Conservation (phyloP, 2,329 filamentous ascomycete genomes). For the Ophiostoma montium region DNA sequence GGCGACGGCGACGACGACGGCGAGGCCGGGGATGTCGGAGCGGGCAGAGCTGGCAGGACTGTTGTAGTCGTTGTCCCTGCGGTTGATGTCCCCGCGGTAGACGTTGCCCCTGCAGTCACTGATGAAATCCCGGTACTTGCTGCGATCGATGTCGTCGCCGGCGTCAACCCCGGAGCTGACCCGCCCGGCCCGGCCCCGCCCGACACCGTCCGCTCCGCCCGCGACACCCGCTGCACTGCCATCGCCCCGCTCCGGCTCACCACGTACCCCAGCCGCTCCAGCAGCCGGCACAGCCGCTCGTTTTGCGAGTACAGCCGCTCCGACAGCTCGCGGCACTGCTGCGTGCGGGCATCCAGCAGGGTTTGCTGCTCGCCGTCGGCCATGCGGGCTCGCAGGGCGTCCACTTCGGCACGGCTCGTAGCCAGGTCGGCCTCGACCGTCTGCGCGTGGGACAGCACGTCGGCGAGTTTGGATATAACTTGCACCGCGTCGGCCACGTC, state of each 20-base stretch:
- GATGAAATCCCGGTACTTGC: too few relatives aligned
- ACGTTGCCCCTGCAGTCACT: too few relatives aligned
- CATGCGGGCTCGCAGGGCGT: slow-evolving; percentile 54
- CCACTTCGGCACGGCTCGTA: slow-evolving; percentile 56
- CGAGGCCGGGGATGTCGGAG: slow-evolving; percentile 30
- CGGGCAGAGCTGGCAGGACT: too few relatives aligned
- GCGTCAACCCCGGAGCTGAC: too few relatives aligned
- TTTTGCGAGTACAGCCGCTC: slow-evolving; percentile 73
- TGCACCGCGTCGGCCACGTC: slow-evolving; percentile 48
- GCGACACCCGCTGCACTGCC: slow-evolving; percentile 57
- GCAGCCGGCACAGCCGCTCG: slow-evolving; percentile 64
- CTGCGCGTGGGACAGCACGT: slow-evolving; percentile 44
- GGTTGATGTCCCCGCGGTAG: too few relatives aligned
- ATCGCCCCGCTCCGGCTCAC: slow-evolving; percentile 57
- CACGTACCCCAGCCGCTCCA: slow-evolving; percentile 78
- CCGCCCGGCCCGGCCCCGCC: background rate
- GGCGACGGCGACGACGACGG: slow-evolving; percentile 49
- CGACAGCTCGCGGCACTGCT: slow-evolving; percentile 68
- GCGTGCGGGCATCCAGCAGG: slow-evolving; percentile 55
- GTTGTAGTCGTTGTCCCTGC: too few relatives aligned
- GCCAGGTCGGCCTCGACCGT: slow-evolving; percentile 43
- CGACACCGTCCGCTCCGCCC: slow-evolving; percentile 43
- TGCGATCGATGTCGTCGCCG: too few relatives aligned
- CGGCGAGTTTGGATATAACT: slow-evolving; percentile 40
- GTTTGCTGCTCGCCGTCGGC: slow-evolving; percentile 71